phyloP scores from a whole-genome alignment of 1,284 basidiomycete species.

The Phlebopus sp. region DNA sequence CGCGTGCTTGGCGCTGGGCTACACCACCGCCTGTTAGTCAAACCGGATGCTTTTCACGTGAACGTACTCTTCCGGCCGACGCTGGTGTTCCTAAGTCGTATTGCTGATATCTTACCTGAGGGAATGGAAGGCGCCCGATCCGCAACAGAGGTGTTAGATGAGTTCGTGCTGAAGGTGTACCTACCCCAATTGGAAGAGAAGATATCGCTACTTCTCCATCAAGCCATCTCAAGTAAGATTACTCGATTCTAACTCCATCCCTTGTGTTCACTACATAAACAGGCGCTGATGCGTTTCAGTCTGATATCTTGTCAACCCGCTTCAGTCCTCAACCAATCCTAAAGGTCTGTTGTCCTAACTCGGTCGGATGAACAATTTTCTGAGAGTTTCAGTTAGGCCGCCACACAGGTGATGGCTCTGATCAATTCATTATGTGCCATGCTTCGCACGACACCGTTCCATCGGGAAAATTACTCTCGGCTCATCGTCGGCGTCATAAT shows the following conservation, averaged over 20 bases:
- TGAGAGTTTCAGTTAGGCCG: slow-evolving; percentile 50
- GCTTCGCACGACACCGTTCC: slow-evolving; percentile 93
- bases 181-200: slow-evolving; percentile 95
- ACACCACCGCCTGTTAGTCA: slow-evolving; percentile 84
- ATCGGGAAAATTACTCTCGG: slow-evolving; percentile 91
- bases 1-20: slow-evolving; percentile 67
- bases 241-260: not conserved
- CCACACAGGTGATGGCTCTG: slow-evolving; percentile 83
- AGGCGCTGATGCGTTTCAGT: slow-evolving; percentile 85
- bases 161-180: slow-evolving; percentile 93
- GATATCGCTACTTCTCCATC: slow-evolving; percentile 84
- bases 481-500: slow-evolving; percentile 94
- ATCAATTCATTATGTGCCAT: slow-evolving; percentile 93
- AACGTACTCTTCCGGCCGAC: slow-evolving; percentile 93
- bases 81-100: slow-evolving; percentile 77
- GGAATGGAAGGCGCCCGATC: slow-evolving; percentile 69
- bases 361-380: not conserved
- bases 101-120: slow-evolving; percentile 70
- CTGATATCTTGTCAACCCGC: slow-evolving; percentile 62
- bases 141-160: slow-evolving; percentile 81
- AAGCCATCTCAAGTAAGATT: slow-evolving; percentile 73
- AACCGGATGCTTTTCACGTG: slow-evolving; percentile 94
- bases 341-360: slow-evolving; percentile 53
- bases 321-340: slow-evolving; percentile 72
- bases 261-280: slow-evolving; percentile 2